Conservation (phyloP, 805 yeast species). For the Nakazawaea ernobii region DNA sequence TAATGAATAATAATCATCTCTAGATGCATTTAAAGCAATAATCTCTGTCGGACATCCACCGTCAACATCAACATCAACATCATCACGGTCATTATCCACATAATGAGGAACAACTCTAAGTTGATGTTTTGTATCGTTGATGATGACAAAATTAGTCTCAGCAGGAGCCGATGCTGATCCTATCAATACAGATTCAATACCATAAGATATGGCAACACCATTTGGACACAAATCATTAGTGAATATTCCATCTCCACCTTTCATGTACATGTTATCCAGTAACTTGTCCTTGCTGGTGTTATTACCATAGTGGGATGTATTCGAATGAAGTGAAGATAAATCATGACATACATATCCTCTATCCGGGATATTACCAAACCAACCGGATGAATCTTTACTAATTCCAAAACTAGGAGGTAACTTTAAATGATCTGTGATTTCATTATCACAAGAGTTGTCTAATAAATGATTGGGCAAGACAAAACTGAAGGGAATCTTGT, state of each 20-base stretch:
- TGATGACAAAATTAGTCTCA: background rate
- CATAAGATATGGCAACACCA: slow-evolving; percentile 10
- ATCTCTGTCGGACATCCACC: background rate
- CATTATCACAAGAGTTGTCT: slow-evolving; percentile 10
- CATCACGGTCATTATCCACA: background rate
- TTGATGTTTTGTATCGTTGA: slow-evolving; percentile 9
- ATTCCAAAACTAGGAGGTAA: slow-evolving; percentile 13
- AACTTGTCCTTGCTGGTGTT: background rate
- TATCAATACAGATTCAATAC: slow-evolving; percentile 9
- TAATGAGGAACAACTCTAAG: slow-evolving; percentile 11
- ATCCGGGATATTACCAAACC: slow-evolving; percentile 12
- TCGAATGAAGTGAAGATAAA: slow-evolving; percentile 3
- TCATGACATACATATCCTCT: slow-evolving; percentile 12
- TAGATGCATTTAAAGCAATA: background rate
- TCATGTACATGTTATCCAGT: background rate
- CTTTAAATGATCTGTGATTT: slow-evolving; percentile 6
- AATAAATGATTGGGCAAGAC: slow-evolving; percentile 8
- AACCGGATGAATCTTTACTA: slow-evolving; percentile 11
- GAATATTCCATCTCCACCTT: slow-evolving; percentile 13
- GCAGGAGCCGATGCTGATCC: slow-evolving; percentile 1
- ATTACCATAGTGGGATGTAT: slow-evolving; percentile 3
- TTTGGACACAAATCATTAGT: slow-evolving; percentile 11
- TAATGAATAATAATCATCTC: slow-evolving; percentile 6
- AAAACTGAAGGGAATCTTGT: slow-evolving; percentile 11
- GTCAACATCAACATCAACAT: background rate